Evolutionary conservation across 179 eudicot genomes (phyloP).

Genomic region (Beta lomatogona): DNA sequence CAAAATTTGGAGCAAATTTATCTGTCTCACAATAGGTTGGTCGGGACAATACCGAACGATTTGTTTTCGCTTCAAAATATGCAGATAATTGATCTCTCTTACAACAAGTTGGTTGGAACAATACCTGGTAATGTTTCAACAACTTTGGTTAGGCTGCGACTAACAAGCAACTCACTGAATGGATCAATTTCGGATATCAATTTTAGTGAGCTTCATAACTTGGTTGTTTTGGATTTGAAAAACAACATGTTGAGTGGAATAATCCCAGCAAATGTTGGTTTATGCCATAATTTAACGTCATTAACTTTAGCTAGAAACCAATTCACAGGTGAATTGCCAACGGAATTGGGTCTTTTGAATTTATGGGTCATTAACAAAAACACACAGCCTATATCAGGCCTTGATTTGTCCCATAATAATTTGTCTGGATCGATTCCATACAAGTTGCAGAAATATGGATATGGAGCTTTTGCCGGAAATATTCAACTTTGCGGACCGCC

Average conservation of each 20-base stretch:
- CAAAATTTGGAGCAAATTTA: conserved; percentile 43
- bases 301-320: conserved; percentile 63
- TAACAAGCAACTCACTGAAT: conserved; percentile 50
- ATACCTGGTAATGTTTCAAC: conserved; percentile 52
- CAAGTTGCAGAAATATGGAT: too few relatives aligned
- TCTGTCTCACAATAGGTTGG: conserved; percentile 62
- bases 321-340: conserved; percentile 53
- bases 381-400: too few relatives aligned
- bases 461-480: too few relatives aligned
- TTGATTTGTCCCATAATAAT: too few relatives aligned
- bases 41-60: conserved; percentile 55
- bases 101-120: conserved; percentile 50
- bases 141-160: conserved; percentile 54
- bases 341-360: conserved; percentile 43
- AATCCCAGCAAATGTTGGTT: conserved; percentile 56
- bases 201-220: conserved; percentile 34
- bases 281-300: conserved; percentile 46
- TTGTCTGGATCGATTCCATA: too few relatives aligned
- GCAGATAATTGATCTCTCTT: conserved; percentile 62
- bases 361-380: too few relatives aligned
- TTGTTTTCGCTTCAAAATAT: conserved; percentile 49
- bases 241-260: conserved; percentile 52
- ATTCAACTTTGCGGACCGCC: too few relatives aligned
- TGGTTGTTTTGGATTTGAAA: conserved; percentile 73
- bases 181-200: conserved; percentile 49